Evolutionary conservation across 768 basidiomycete genomes (phyloP), one percentile per base, ranked within the genome.

Genomic region (Hypholoma sublateritium): DNA sequence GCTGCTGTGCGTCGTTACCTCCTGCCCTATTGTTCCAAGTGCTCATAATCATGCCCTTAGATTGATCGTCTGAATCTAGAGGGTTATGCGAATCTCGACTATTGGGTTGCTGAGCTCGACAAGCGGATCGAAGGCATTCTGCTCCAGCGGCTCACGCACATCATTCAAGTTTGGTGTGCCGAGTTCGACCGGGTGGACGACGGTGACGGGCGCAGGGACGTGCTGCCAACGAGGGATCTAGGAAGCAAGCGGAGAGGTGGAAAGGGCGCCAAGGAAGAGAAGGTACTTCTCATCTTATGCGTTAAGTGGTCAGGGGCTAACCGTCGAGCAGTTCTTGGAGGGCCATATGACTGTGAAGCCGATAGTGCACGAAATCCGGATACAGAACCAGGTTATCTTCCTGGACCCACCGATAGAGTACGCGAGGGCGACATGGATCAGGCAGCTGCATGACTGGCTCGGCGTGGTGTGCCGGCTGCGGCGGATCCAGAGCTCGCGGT

Each of bases 371-470:
- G 96, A 98, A 70, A 91, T 98, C 60, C 85, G 95, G 73, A 98
- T 98, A 81, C 91, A 95, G 68, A 97, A 99, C 69, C 97, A 99
- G 69, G 93, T 98, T 61, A 98, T 99, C 71, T 98, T 97, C 77
- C 80, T 98, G 50, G 96, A 98, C 69, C 97, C 97, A 24, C 97
- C 97, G 57, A 93, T 98, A 75, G 96, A 98, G 70, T 85, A 91
- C 64, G 94, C 96, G 0, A 85, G 95, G 41, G 85, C 89, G 49
- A 89, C 83, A 32, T 64, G 58, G 56, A 60, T 56, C 50, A 62
- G 58, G 55, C 60, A 65, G 25, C 46, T 62, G 6, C 63, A 62
- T 35, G 60, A 62, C 22, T 58, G 55, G 32, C 39, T 54, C 91
- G 92, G 93, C 50, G 82, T 97, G 51, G 84, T 98, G 17, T 99